A percentile compares a stretch with the other conserved stretches of the same genome.
phyloP scores from a whole-genome alignment of 2,329 filamentous ascomycete species.

The Diaporthe sp. region DNA sequence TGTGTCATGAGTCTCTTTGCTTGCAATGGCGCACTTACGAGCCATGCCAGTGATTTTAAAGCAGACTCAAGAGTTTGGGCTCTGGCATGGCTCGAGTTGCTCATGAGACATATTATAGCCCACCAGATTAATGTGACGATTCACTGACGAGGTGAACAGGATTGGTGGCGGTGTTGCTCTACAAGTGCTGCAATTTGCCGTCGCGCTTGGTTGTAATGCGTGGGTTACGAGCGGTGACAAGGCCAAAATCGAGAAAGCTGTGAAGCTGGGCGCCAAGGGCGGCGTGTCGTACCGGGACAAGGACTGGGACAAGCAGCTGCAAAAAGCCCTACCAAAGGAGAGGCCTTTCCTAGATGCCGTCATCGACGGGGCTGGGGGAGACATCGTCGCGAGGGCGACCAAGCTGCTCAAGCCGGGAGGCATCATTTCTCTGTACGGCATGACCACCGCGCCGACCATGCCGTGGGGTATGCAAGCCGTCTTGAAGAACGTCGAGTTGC shows the following conservation, averaged over 20 bases:
- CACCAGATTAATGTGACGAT: background rate
- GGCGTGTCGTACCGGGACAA: slow-evolving; percentile 87
- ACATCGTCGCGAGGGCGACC: slow-evolving; percentile 79
- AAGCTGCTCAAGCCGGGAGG: slow-evolving; percentile 85
- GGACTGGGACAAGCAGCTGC: slow-evolving; percentile 85
- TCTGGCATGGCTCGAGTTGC: background rate
- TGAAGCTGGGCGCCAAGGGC: slow-evolving; percentile 79
- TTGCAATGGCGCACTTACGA: background rate
- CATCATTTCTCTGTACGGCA: slow-evolving; percentile 89
- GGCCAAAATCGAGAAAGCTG: slow-evolving; percentile 82
- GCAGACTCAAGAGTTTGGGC: background rate
- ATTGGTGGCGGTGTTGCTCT: slow-evolving; percentile 95
- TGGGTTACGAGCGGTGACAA: slow-evolving; percentile 83
- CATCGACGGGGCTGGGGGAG: slow-evolving; percentile 91
- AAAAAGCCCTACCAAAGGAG: slow-evolving; percentile 72
- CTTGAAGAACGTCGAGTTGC: slow-evolving; percentile 88
- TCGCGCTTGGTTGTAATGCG: slow-evolving; percentile 81
- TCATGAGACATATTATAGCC: too few relatives aligned
- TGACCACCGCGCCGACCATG: slow-evolving; percentile 90
- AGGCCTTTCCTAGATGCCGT: slow-evolving; percentile 84
- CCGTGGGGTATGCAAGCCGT: slow-evolving; percentile 88
- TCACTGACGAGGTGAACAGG: background rate
- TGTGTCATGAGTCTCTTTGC: background rate
- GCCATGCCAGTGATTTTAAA: background rate
- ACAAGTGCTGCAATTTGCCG: slow-evolving; percentile 84